Base-by-base conservation (phyloP, 1,139 yeast genomes). In the Saccharomycopsis hybrid region DNA sequence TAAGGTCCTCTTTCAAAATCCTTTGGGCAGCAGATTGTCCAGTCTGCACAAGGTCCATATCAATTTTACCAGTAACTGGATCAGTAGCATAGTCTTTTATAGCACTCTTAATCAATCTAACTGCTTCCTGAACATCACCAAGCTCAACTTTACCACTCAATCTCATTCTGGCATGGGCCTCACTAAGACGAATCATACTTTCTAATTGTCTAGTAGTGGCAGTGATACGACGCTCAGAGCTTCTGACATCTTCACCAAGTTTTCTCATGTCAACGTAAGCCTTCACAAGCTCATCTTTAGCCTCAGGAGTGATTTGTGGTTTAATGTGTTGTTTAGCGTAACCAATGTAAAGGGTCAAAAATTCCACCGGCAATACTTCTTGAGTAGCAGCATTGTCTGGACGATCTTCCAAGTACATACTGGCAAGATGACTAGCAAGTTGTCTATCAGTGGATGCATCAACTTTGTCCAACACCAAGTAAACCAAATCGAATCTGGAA, bases 171-270 rank as follows among this genome's bases (percentile, higher is more conserved):
- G 99, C 98, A 64, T 92, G 98, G 0, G 98, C 98, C 67, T 92
- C 98, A 0, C 95, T 69, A 46, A 92, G 72, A 63, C 99, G 81
- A 59, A 90, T 89, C 96, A 92, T 88, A 54, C 95, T 85, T 67
- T 92, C 98, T 54, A 92, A 72, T 65, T 94, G 98, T 68, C 99
- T 79, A 1, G 99, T 92, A 1, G 99, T 92, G 3, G 99, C 99
- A 1, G 99, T 92, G 58, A 92, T 87, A 60, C 99, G 76, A 68
- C 85, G 85, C 58, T 92, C 97, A 4, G 89, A 74, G 1, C 90
- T 73, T 55, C 96, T 74, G 9, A 85, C 78, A 63, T 90, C 97
- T 62, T 92, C 97, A 47, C 98, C 98, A 57, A 89, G 70, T 63
- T 85, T 85, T 60, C 99, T 77, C 96, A 92, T 90, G 37, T 81